phyloP scores from a whole-genome alignment of 192 early-diverging fungal genomes.

The Rhizophlyctis rosea region DNA sequence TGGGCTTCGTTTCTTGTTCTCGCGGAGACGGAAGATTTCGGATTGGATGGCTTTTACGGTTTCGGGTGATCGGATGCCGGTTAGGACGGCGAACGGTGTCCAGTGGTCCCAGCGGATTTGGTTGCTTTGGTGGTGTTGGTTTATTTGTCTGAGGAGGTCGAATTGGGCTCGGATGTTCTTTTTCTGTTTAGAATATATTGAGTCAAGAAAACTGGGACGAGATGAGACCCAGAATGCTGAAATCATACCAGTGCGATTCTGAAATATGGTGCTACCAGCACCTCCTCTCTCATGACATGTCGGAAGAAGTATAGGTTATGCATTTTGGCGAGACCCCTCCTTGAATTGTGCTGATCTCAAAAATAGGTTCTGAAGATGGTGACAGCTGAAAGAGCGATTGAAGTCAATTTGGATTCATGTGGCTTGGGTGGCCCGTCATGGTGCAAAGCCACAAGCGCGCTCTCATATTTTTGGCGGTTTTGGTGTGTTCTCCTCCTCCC shows the following conservation, averaged over 20 bases:
- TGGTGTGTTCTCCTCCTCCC: too few species aligned
- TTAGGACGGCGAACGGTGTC: constrained; percentile 49
- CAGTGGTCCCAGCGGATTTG: constrained; percentile 48
- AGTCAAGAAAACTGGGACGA: not conserved
- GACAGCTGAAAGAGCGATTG: too few species aligned
- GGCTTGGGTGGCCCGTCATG: too few species aligned
- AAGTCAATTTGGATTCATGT: too few species aligned
- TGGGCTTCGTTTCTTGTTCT: constrained; percentile 1
- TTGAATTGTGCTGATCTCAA: too few species aligned
- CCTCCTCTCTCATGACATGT: constrained; percentile 42
- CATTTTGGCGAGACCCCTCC: too few species aligned
- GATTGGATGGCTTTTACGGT: not conserved
- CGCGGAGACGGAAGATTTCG: constrained; percentile 3
- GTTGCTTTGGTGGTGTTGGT: constrained; percentile 33
- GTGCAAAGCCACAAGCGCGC: too few species aligned
- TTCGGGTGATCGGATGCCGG: constrained; percentile 16
- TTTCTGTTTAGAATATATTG: not conserved
- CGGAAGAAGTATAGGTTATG: constrained; percentile 49
- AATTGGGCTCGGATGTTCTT: constrained; percentile 13
- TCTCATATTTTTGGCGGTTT: too few species aligned
- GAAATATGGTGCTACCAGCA: constrained; percentile 39
- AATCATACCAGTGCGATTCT: not conserved
- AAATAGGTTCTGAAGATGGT: too few species aligned
- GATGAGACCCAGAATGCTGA: not conserved
- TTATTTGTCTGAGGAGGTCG: constrained; percentile 37